phyloP scores from a whole-genome alignment of 495 filamentous ascomycete species.

The Tuber borchii region DNA sequence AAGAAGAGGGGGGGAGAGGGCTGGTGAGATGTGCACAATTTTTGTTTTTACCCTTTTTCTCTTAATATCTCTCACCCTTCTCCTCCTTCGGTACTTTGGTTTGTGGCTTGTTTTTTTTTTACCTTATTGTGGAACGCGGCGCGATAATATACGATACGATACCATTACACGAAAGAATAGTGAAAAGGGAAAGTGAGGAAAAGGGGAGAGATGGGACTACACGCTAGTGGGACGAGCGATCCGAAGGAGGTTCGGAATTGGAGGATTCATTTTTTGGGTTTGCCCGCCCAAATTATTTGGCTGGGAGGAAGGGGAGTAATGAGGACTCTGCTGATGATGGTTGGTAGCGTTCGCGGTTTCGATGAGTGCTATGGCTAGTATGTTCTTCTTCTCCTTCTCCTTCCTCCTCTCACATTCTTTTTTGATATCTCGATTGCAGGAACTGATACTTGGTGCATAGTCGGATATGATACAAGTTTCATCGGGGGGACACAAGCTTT shows the following conservation, averaged over 20 bases:
- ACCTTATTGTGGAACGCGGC: not conserved
- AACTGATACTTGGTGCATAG: conserved; percentile 8
- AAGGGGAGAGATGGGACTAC: conserved; percentile 23
- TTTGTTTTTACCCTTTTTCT: not conserved
- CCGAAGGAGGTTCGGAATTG: conserved; percentile 40
- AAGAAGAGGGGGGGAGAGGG: not conserved
- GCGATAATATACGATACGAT: not conserved
- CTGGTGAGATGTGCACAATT: not conserved
- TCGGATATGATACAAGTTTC: conserved; percentile 65
- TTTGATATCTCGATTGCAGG: not conserved
- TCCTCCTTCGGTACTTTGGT: not conserved
- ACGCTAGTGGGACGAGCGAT: conserved; percentile 34
- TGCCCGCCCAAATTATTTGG: not conserved
- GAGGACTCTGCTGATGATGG: conserved; percentile 11
- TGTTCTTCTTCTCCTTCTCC: not conserved
- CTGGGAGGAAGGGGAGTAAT: fast-evolving
- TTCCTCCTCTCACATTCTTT: not conserved
- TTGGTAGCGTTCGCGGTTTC: conserved; percentile 33
- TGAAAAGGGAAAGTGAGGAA: not conserved
- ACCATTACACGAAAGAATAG: not conserved
- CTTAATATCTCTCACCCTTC: not conserved
- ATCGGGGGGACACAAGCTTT: conserved; percentile 63
- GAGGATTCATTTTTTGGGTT: conserved; percentile 34
- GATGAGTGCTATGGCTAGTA: conserved; percentile 35
- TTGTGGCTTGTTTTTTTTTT: not conserved